These are phyloP conservation scores for Rhododendron molle DNA, from an alignment of 148 eudicot genomes.

Conservation along the genomic window DNA sequence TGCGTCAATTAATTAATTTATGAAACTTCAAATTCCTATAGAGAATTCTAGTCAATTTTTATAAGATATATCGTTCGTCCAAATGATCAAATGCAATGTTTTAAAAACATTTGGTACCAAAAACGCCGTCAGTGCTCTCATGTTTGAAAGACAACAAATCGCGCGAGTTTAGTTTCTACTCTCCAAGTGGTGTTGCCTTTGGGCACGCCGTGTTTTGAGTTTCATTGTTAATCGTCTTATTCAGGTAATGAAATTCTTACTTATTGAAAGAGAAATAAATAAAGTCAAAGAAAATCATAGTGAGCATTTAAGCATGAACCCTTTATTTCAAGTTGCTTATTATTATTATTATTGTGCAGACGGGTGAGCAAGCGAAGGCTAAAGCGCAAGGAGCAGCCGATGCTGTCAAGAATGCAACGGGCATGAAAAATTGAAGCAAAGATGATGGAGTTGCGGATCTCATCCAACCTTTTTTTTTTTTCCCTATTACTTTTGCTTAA, in stretches of 20 bases:
- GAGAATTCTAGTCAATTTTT: background rate
- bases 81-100: background rate
- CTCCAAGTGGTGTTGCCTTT: background rate
- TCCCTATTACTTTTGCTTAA: background rate
- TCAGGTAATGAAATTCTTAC: too few relatives aligned
- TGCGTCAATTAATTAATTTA: background rate
- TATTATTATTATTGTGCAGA: slow-evolving; percentile 21
- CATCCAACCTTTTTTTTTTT: background rate
- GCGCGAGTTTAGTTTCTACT: background rate
- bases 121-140: background rate
- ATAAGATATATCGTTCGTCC: background rate
- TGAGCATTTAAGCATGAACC: background rate
- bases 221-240: too few relatives aligned
- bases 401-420: slow-evolving; percentile 54
- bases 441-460: background rate
- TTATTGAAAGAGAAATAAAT: too few relatives aligned
- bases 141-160: background rate
- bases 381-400: slow-evolving; percentile 56
- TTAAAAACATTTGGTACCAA: background rate
- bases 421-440: slow-evolving; percentile 41
- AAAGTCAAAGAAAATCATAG: background rate
- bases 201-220: too few relatives aligned
- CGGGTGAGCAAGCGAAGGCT: slow-evolving; percentile 51
- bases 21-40: background rate
- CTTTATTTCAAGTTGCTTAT: background rate